Evolutionary conservation across 148 eudicot species (phyloP).

Genomic region (Mesembryanthemum crystallinum): DNA sequence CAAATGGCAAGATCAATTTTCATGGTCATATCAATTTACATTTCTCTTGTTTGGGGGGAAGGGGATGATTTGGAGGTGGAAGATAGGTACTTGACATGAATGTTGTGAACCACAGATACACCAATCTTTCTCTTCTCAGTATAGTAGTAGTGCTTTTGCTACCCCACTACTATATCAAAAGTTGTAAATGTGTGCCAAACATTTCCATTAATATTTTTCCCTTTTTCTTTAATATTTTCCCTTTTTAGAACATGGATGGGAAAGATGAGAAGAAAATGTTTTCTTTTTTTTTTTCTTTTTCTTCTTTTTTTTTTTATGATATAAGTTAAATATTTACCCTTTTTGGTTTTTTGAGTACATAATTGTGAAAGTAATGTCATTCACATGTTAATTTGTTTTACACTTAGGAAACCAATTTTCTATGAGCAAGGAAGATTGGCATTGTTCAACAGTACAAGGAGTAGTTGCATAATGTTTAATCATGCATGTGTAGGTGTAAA

Average conservation of each 20-base stretch:
- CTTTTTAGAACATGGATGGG: conserved; percentile 1
- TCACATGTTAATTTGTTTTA: conserved; percentile 20
- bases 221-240: conserved; percentile 3
- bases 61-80: conserved; percentile 2
- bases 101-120: conserved; percentile 39
- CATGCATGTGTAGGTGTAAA: conserved; percentile 15
- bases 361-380: conserved; percentile 15
- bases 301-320: too few relatives aligned
- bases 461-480: neutral
- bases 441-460: neutral
- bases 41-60: conserved; percentile 10
- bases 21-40: conserved; percentile 6
- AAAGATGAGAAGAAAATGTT: conserved; percentile 3
- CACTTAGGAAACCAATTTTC: neutral
- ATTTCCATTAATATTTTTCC: neutral
- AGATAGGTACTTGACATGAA: conserved; percentile 29
- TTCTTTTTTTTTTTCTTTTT: too few relatives aligned
- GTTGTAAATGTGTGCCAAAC: neutral
- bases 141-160: conserved; percentile 39
- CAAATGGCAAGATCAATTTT: conserved; percentile 18
- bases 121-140: conserved; percentile 17
- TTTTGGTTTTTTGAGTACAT: neutral
- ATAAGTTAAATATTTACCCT: too few relatives aligned
- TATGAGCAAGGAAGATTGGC: neutral
- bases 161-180: conserved; percentile 46